A percentile compares a stretch with the other conserved stretches of the same genome.
These are phyloP conservation scores for Cladosporium sp. DNA, from an alignment of 2,329 filamentous ascomycete genomes.

Conservation along the genomic window DNA sequence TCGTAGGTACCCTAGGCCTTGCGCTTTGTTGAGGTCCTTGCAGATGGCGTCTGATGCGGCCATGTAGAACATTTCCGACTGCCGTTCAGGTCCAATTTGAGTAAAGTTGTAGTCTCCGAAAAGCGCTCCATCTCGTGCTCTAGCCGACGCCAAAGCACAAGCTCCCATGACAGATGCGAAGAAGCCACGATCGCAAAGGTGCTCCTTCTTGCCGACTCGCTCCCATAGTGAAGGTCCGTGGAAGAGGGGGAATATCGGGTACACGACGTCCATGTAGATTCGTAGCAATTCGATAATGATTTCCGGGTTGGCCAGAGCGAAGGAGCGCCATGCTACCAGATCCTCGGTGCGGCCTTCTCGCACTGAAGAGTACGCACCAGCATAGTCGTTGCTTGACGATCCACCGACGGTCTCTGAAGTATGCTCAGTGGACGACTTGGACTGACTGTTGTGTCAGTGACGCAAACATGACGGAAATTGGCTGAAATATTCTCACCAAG, in stretches of 20 bases:
- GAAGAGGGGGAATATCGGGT: constrained; percentile 51
- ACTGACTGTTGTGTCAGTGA: constrained; percentile 2
- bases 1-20: constrained; percentile 40
- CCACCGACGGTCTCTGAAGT: background rate
- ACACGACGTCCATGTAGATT: constrained; percentile 51
- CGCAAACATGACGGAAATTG: background rate
- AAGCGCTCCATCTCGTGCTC: constrained; percentile 48
- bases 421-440: constrained; percentile 10
- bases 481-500: background rate
- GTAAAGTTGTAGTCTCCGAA: constrained; percentile 25
- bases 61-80: constrained; percentile 41
- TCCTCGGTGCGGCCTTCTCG: constrained; percentile 23
- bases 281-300: constrained; percentile 40
- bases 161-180: constrained; percentile 50
- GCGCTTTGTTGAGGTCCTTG: constrained; percentile 33
- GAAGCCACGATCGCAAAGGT: constrained; percentile 39
- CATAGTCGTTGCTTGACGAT: constrained; percentile 15
- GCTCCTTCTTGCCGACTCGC: constrained; percentile 39
- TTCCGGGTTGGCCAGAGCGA: constrained; percentile 35
- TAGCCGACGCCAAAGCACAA: constrained; percentile 46
- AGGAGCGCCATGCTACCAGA: constrained; percentile 37
- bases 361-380: constrained; percentile 19
- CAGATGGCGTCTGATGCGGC: constrained; percentile 40
- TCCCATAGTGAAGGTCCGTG: constrained; percentile 42
- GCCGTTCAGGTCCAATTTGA: constrained; percentile 26